Evolutionary conservation across 768 basidiomycete species (phyloP).

Genomic region (Filobasidium floriforme): DNA sequence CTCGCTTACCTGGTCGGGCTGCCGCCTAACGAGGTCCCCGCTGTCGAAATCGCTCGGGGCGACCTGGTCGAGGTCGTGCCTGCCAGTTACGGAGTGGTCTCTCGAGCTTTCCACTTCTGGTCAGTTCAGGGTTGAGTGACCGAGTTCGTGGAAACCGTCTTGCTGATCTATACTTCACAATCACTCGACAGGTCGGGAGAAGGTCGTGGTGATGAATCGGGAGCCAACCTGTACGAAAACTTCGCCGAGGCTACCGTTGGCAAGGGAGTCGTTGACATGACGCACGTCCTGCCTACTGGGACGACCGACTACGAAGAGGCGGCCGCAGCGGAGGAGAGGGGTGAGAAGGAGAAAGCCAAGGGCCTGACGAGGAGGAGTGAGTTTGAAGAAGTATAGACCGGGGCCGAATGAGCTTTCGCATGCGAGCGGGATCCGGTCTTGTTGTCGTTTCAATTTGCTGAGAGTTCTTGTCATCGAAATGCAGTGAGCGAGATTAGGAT

Average conservation of each 20-base stretch:
- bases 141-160: background rate
- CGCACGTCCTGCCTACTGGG: constrained; percentile 32
- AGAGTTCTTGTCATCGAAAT: background rate
- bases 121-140: constrained; percentile 2
- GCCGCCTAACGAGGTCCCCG: constrained; percentile 91
- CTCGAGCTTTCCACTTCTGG: constrained; percentile 59
- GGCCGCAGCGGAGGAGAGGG: constrained; percentile 35
- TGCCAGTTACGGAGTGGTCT: constrained; percentile 63
- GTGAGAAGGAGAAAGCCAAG: constrained; percentile 26
- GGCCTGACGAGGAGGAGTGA: constrained; percentile 17
- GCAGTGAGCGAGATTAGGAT: background rate
- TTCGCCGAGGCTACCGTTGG: constrained; percentile 45
- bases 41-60: constrained; percentile 91
- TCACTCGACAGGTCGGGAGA: constrained; percentile 37
- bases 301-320: constrained; percentile 37
- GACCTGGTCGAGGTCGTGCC: constrained; percentile 72
- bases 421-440: too few species aligned
- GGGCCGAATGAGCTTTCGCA: background rate
- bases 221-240: constrained; percentile 46
- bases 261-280: constrained; percentile 32
- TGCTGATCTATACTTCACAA: constrained; percentile 1
- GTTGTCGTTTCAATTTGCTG: background rate
- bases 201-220: constrained; percentile 41
- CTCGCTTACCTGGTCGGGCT: constrained; percentile 67
- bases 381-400: background rate